Evolutionary conservation across 805 yeast species (phyloP).

Genomic region (Kuraishia floccosa): DNA sequence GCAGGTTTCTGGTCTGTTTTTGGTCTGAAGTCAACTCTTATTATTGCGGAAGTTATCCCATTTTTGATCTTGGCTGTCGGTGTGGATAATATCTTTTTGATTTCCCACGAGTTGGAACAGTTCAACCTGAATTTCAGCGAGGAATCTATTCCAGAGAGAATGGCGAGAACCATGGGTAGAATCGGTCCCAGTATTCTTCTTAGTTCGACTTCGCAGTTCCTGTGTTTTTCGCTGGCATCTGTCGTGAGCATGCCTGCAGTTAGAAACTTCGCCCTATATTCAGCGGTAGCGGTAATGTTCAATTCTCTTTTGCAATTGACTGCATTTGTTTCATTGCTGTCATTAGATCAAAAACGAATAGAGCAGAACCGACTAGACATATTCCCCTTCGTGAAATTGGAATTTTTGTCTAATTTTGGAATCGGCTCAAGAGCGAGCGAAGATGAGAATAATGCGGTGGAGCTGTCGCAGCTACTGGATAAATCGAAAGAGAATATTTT

Average conservation of each 20-base stretch:
- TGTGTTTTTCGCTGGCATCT: conserved; percentile 71
- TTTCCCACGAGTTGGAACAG: conserved; percentile 65
- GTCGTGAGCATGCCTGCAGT: conserved; percentile 94
- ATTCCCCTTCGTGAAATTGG: conserved; percentile 40
- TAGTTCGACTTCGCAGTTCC: conserved; percentile 68
- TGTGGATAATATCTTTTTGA: conserved; percentile 85
- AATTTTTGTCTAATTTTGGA: too few relatives aligned
- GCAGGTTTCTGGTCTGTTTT: conserved; percentile 69
- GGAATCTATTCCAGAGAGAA: conserved; percentile 41
- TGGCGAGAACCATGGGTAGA: conserved; percentile 53
- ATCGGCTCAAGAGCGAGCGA: too few relatives aligned
- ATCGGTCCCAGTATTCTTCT: conserved; percentile 84
- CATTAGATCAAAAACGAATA: conserved; percentile 52
- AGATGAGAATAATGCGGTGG: conserved; percentile 3
- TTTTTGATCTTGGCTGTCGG: conserved; percentile 89
- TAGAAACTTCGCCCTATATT: conserved; percentile 81
- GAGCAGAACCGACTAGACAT: conserved; percentile 52
- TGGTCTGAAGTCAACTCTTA: conserved; percentile 81
- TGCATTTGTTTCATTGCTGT: conserved; percentile 60
- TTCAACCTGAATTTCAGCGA: conserved; percentile 26
- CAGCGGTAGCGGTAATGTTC: conserved; percentile 74
- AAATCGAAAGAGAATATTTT: conserved; percentile 15
- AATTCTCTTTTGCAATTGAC: conserved; percentile 77
- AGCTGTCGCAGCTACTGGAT: conserved; percentile 12
- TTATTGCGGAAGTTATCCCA: conserved; percentile 95